phyloP scores from a whole-genome alignment of 208 protist genomes.

The Perkinsela sp. region DNA sequence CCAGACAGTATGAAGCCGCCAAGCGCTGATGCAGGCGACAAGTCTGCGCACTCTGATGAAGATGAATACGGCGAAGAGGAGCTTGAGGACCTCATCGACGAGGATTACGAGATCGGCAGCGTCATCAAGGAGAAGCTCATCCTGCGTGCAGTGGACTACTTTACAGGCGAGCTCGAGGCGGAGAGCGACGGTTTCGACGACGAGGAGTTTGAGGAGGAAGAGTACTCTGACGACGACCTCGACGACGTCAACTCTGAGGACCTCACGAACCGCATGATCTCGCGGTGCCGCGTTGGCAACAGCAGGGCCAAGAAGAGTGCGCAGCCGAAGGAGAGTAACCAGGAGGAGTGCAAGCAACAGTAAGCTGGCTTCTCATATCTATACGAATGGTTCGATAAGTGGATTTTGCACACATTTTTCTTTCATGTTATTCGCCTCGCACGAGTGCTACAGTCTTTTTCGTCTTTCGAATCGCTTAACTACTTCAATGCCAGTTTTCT shows the following conservation, averaged over 20 bases:
- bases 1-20: slow-evolving; percentile 2
- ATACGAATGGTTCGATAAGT: too few relatives aligned
- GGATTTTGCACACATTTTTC: too few relatives aligned
- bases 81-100: slow-evolving; percentile 10
- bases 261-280: slow-evolving; percentile 1
- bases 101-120: slow-evolving; percentile 38
- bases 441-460: too few relatives aligned
- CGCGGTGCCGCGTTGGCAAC: slow-evolving; percentile 2
- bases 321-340: slow-evolving; percentile 4
- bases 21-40: slow-evolving; percentile 3
- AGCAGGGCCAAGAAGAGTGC: slow-evolving; percentile 4
- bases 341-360: slow-evolving; percentile 40
- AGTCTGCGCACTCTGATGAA: slow-evolving; percentile 2
- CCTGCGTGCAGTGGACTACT: slow-evolving; percentile 53
- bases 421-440: too few relatives aligned
- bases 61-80: slow-evolving; percentile 10
- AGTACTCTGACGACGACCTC: slow-evolving; percentile 13
- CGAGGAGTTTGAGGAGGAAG: slow-evolving; percentile 22
- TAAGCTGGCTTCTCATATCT: too few relatives aligned
- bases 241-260: slow-evolving; percentile 5
- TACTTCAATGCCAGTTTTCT: not conserved
- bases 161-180: slow-evolving; percentile 42
- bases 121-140: slow-evolving; percentile 34
- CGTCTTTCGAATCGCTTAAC: too few relatives aligned
- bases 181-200: slow-evolving; percentile 20